These are phyloP conservation scores for Biscogniauxia sp. DNA, from an alignment of 2,329 filamentous ascomycete species.

Conservation along the genomic window DNA sequence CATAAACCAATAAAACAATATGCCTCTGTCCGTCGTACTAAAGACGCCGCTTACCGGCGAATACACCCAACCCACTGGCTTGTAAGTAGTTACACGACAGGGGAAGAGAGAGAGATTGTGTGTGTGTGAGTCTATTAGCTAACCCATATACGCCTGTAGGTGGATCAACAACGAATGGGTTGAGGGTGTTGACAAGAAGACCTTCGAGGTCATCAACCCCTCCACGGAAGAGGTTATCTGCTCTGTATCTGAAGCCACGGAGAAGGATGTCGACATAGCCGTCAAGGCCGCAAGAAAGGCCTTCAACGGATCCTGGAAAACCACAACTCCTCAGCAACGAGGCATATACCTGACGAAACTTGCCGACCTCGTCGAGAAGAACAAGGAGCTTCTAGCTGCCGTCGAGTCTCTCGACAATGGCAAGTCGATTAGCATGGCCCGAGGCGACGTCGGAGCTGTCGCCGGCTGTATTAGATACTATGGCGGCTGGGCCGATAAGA, in stretches of 20 bases:
- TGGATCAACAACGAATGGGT: conserved; percentile 96
- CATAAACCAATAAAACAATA: conserved; percentile 19
- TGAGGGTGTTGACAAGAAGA: conserved; percentile 79
- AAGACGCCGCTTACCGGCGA: conserved; percentile 64
- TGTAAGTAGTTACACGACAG: conserved; percentile 44
- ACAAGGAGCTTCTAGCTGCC: conserved; percentile 71
- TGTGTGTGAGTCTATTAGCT: neutral
- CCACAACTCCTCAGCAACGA: conserved; percentile 67
- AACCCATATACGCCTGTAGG: conserved; percentile 40
- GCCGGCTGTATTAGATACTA: conserved; percentile 79
- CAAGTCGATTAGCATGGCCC: conserved; percentile 75
- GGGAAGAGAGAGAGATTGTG: too few relatives aligned
- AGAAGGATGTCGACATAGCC: conserved; percentile 81
- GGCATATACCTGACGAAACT: conserved; percentile 71
- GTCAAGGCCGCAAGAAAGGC: conserved; percentile 83
- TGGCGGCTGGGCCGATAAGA: conserved; percentile 89
- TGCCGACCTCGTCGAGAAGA: conserved; percentile 76
- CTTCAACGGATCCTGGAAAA: conserved; percentile 71
- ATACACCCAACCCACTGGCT: conserved; percentile 59
- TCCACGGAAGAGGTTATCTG: conserved; percentile 79
- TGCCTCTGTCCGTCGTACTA: conserved; percentile 57
- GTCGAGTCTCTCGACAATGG: conserved; percentile 89
- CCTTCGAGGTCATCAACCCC: conserved; percentile 91
- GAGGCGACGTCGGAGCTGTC: conserved; percentile 68
- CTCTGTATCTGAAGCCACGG: conserved; percentile 79